These are phyloP conservation scores for Tuber microsphaerosporum DNA, from an alignment of 495 filamentous ascomycete species.

Conservation along the genomic window DNA sequence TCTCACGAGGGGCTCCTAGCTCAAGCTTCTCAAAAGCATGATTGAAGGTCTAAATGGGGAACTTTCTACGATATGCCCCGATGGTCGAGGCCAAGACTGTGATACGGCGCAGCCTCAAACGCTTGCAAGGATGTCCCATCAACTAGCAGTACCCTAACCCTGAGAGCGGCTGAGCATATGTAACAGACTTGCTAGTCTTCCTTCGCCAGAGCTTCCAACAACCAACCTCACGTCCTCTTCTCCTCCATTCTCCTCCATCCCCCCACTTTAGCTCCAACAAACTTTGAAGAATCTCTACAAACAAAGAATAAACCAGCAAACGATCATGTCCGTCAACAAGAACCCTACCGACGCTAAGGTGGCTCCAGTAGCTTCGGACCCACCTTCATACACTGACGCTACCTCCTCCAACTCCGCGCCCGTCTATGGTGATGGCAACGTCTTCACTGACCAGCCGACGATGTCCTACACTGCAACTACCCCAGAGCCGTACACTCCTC, in stretches of 20 bases:
- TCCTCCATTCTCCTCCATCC: background rate
- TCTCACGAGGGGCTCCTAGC: background rate
- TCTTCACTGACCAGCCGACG: slow-evolving; percentile 39
- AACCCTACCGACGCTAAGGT: slow-evolving; percentile 26
- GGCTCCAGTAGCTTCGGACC: slow-evolving; percentile 26
- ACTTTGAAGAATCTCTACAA: background rate
- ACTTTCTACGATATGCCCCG: background rate
- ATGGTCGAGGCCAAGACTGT: background rate
- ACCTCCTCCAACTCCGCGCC: slow-evolving; percentile 28
- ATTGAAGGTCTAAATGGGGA: background rate
- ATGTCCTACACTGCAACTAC: slow-evolving; percentile 30
- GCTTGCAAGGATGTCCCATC: background rate
- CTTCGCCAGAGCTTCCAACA: background rate
- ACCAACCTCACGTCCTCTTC: background rate
- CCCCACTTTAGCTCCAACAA: background rate
- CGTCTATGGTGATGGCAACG: slow-evolving; percentile 38
- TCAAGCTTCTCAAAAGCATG: background rate
- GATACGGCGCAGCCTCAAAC: background rate
- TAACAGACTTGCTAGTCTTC: background rate
- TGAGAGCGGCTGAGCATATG: background rate
- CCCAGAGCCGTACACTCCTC: slow-evolving; percentile 32
- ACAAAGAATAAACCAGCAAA: background rate
- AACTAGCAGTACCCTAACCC: background rate
- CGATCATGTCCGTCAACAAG: slow-evolving; percentile 12
- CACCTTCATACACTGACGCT: slow-evolving; percentile 37